Evolutionary conservation across 192 early-diverging fungal species (phyloP).

Genomic region (Coemansia sp.): DNA sequence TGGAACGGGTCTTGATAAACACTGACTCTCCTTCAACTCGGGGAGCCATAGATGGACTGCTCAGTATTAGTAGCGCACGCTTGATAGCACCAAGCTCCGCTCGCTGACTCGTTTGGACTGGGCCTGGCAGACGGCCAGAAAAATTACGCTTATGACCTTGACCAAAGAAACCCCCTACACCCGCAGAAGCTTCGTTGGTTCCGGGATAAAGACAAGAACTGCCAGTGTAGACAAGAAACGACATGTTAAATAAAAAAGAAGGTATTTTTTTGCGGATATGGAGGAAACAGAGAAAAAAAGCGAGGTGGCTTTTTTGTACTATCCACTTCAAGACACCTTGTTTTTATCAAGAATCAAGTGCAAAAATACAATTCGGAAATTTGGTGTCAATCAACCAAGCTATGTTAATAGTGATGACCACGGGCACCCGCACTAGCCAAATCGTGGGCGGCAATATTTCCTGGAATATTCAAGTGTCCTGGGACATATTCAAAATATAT

Average conservation of each 20-base stretch:
- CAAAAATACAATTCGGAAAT: not conserved
- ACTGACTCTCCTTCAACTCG: not conserved
- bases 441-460: not conserved
- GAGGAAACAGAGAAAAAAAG: not conserved
- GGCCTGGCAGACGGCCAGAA: not conserved
- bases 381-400: not conserved
- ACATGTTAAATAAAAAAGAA: not conserved
- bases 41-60: not conserved
- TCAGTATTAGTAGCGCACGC: not conserved
- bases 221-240: not conserved
- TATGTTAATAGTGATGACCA: not conserved
- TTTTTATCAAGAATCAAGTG: no score
- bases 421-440: not conserved
- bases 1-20: not conserved
- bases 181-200: not conserved
- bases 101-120: not conserved
- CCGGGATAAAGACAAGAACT: not conserved
- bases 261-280: not conserved
- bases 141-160: not conserved
- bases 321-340: not conserved
- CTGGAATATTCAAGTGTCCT: not conserved
- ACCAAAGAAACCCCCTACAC: not conserved
- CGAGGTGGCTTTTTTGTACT: not conserved
- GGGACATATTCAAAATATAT: not conserved
- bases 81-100: not conserved